Percentiles rank a stretch among this genome's conserved stretches.
These are phyloP conservation scores for Cordyceps sp. DNA, from an alignment of 2,329 filamentous ascomycete genomes.

Conservation along the genomic window DNA sequence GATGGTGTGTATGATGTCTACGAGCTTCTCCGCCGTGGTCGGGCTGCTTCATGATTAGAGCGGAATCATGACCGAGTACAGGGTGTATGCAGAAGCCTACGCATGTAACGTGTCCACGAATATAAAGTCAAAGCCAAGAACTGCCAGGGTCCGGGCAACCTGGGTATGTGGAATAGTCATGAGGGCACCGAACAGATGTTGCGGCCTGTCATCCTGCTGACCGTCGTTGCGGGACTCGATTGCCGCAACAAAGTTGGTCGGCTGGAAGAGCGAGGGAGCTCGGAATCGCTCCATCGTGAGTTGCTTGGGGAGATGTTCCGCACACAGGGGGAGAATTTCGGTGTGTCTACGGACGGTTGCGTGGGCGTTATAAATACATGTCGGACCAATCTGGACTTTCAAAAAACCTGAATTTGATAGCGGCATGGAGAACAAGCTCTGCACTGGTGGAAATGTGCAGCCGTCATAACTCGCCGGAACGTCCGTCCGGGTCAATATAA, in stretches of 20 bases:
- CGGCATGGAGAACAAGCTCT: too few relatives aligned
- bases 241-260: slow-evolving; percentile 1
- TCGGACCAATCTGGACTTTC: too few relatives aligned
- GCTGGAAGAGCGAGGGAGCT: slow-evolving; percentile 2
- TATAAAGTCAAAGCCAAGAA: slow-evolving; percentile 2
- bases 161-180: slow-evolving; percentile 1
- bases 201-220: background rate
- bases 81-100: background rate
- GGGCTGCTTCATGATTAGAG: background rate
- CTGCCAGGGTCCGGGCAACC: background rate
- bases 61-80: background rate
- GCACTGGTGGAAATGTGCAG: too few relatives aligned
- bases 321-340: too few relatives aligned
- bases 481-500: too few relatives aligned
- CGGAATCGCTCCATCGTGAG: slow-evolving; percentile 1
- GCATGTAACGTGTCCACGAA: slow-evolving; percentile 1
- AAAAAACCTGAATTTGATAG: too few relatives aligned
- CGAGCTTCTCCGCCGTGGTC: slow-evolving; percentile 2
- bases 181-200: background rate
- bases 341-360: background rate
- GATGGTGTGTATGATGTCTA: slow-evolving; percentile 3
- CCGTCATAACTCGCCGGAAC: too few relatives aligned
- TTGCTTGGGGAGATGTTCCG: background rate
- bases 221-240: background rate
- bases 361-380: background rate